Conservation (phyloP, 1,284 basidiomycete species). For the Ustilago cynodontis region DNA sequence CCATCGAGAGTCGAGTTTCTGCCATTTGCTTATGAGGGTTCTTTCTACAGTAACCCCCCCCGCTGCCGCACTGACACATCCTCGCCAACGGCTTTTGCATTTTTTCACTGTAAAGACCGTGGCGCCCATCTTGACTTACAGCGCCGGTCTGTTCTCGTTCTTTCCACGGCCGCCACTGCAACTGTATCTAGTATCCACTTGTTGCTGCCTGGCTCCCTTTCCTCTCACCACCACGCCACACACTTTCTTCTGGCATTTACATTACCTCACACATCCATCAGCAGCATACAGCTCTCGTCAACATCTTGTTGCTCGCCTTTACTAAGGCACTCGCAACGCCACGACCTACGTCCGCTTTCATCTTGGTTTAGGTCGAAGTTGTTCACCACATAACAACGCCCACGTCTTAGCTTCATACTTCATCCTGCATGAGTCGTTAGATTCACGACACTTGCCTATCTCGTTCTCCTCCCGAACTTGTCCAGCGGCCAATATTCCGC, state of each 20-base stretch:
- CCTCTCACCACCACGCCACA: slow-evolving; percentile 7
- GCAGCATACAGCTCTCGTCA: not conserved
- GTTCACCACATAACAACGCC: not conserved
- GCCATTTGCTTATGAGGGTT: not conserved
- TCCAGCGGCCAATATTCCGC: slow-evolving; percentile 18
- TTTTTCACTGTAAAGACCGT: not conserved
- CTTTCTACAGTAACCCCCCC: no score
- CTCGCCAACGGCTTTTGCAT: not conserved
- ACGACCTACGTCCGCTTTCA: not conserved
- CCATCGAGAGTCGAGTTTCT: slow-evolving; percentile 11
- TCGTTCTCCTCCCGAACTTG: not conserved
- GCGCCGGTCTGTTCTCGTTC: not conserved
- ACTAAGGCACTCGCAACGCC: not conserved
- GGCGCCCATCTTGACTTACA: not conserved
- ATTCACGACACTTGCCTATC: not conserved
- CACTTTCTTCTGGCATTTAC: not conserved
- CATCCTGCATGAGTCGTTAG: slow-evolving; percentile 3
- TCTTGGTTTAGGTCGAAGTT: slow-evolving; percentile 3
- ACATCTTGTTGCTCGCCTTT: slow-evolving; percentile 9
- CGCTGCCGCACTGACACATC: not conserved
- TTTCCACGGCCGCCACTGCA: not conserved
- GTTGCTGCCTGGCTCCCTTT: not conserved
- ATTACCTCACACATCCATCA: not conserved
- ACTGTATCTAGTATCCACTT: not conserved
- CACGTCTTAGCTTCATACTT: not conserved